phyloP scores from a whole-genome alignment of 768 basidiomycete species.

The Lenzites betulinus region DNA sequence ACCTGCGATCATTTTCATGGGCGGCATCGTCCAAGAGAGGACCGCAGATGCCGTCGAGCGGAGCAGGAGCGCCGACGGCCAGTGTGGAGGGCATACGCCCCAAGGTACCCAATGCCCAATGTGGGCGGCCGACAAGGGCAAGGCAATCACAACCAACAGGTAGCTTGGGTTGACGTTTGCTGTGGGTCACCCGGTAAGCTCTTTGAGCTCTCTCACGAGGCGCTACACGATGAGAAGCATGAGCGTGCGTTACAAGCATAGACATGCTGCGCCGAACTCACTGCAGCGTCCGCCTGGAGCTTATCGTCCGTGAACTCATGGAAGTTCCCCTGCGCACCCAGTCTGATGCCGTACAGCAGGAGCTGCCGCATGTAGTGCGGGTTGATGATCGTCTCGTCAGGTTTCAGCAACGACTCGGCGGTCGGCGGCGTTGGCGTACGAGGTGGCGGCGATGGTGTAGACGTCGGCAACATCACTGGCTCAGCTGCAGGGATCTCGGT shows the following conservation, averaged over 20 bases:
- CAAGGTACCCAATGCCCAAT: too few relatives aligned
- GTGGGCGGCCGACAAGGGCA: too few relatives aligned
- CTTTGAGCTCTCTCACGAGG: constrained; percentile 16
- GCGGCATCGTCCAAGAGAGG: background rate
- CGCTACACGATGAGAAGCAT: background rate
- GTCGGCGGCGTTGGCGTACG: constrained; percentile 25
- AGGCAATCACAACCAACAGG: too few relatives aligned
- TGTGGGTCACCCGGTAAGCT: too few relatives aligned
- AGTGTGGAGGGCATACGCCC: too few relatives aligned
- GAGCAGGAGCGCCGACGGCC: too few relatives aligned
- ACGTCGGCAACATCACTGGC: background rate
- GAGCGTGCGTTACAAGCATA: background rate
- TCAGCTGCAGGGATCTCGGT: constrained; percentile 20
- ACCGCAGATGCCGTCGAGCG: background rate
- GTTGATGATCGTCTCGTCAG: constrained; percentile 72
- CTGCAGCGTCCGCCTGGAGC: constrained; percentile 58
- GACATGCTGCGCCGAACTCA: constrained; percentile 24
- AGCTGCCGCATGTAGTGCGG: constrained; percentile 81
- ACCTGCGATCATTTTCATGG: background rate
- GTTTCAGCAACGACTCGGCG: constrained; percentile 36
- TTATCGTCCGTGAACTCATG: constrained; percentile 46
- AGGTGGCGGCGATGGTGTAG: constrained; percentile 33
- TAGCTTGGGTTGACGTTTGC: too few relatives aligned
- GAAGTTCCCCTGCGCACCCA: constrained; percentile 38
- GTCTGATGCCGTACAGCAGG: constrained; percentile 66